Conservation (phyloP, 2,329 filamentous ascomycete species). For the Alternaria tenuissima region DNA sequence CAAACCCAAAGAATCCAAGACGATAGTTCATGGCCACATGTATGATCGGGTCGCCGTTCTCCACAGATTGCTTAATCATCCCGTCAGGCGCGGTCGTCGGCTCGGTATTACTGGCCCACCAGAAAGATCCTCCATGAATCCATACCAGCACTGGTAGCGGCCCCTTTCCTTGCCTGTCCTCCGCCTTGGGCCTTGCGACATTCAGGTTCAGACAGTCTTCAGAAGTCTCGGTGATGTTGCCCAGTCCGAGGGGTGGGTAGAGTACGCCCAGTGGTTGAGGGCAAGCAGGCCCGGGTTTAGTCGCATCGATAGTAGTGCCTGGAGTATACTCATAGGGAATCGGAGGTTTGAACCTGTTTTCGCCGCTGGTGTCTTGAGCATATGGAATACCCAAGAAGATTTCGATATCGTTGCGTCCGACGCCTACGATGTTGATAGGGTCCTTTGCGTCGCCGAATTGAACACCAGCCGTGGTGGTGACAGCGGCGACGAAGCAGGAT, state of each 20-base stretch:
- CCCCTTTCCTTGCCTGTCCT: constrained; percentile 35
- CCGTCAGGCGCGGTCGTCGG: constrained; percentile 55
- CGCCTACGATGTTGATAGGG: constrained; percentile 54
- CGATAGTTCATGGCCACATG: constrained; percentile 50
- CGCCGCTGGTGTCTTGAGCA: constrained; percentile 57
- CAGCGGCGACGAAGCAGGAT: constrained; percentile 11
- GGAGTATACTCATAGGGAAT: constrained; percentile 41
- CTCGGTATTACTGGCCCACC: constrained; percentile 43
- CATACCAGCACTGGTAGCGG: constrained; percentile 65
- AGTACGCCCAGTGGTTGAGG: constrained; percentile 52
- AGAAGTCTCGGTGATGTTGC: constrained; percentile 48
- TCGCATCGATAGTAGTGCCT: constrained; percentile 51
- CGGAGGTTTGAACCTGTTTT: constrained; percentile 59
- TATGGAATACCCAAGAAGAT: constrained; percentile 60
- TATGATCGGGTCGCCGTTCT: constrained; percentile 53
- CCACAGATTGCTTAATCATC: constrained; percentile 57
- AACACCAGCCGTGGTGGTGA: constrained; percentile 13
- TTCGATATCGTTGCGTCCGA: constrained; percentile 57
- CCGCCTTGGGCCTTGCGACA: constrained; percentile 62
- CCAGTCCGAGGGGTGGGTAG: constrained; percentile 37
- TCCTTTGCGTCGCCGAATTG: constrained; percentile 18
- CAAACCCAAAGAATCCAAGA: constrained; percentile 52
- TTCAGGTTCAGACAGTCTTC: constrained; percentile 71
- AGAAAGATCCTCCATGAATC: constrained; percentile 63
- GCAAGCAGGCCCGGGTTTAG: constrained; percentile 55